Percentiles rank a stretch among this genome's conserved stretches.
Conservation (phyloP, 2,329 filamentous ascomycete genomes). For the Colletotrichum sp. region DNA sequence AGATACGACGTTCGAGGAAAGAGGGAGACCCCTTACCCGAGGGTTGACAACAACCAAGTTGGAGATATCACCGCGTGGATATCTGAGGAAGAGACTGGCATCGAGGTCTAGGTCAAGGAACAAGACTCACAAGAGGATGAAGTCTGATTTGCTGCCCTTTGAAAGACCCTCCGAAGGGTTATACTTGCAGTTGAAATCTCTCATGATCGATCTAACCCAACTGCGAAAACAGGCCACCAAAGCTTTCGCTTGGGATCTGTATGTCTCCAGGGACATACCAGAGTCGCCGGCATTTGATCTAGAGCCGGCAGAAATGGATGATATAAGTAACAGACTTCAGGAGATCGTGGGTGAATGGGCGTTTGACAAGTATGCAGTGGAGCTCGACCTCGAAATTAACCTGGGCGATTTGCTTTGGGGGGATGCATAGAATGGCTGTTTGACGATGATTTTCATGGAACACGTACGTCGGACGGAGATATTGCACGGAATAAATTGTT, state of each 20-base stretch:
- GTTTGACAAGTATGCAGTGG: background rate
- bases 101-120: background rate
- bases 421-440: background rate
- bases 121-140: conserved; percentile 9
- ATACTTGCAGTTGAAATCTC: background rate
- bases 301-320: background rate
- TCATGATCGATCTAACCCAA: background rate
- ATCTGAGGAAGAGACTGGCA: background rate
- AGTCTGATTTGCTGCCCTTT: conserved; percentile 2
- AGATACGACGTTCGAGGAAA: background rate
- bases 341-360: conserved; percentile 9
- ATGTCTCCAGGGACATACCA: background rate
- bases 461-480: background rate
- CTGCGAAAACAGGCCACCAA: background rate
- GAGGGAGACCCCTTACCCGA: background rate
- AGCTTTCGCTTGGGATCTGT: background rate
- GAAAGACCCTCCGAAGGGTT: background rate
- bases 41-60: background rate
- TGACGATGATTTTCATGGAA: background rate
- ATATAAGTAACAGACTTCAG: conserved; percentile 3
- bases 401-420: conserved; percentile 6
- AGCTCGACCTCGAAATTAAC: conserved; percentile 14
- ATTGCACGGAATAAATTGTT: background rate
- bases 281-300: background rate
- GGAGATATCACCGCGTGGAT: background rate